A percentile compares a stretch with the other conserved stretches of the same genome.
Evolutionary conservation across 306 rosid genomes (phyloP).

Genomic region (Corylus heterophylla): DNA sequence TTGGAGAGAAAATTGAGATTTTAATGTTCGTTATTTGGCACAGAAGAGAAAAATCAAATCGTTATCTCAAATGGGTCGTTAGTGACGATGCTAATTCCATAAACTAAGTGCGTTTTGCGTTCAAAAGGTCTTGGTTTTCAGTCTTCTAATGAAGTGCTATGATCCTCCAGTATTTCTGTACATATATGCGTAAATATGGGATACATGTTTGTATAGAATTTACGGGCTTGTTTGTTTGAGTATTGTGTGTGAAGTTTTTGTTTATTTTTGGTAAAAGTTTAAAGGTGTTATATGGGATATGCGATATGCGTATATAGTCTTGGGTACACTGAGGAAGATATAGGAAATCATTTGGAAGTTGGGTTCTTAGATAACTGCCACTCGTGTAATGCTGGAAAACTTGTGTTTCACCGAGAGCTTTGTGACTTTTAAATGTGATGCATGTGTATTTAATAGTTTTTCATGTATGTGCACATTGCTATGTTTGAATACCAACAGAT

Average conservation of each 20-base stretch:
- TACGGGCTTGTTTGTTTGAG: background rate
- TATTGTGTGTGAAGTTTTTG: background rate
- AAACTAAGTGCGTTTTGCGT: background rate
- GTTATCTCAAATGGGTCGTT: background rate
- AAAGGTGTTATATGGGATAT: background rate
- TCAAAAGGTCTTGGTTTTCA: background rate
- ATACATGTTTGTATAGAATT: background rate
- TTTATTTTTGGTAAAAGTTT: background rate
- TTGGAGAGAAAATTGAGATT: background rate
- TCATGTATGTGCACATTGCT: background rate
- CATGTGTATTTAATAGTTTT: background rate
- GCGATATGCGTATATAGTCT: background rate
- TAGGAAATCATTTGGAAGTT: background rate
- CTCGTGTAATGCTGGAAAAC: background rate
- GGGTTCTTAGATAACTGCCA: background rate
- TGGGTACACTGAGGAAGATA: background rate
- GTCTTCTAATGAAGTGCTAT: background rate
- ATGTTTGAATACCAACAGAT: too few species aligned
- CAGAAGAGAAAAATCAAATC: background rate
- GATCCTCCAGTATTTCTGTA: background rate
- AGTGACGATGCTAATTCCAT: background rate
- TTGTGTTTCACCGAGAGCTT: background rate
- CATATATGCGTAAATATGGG: background rate
- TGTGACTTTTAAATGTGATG: background rate
- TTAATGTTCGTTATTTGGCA: background rate